Conservation (phyloP, 2,329 filamentous ascomycete genomes). For the Alternaria burnsii region DNA sequence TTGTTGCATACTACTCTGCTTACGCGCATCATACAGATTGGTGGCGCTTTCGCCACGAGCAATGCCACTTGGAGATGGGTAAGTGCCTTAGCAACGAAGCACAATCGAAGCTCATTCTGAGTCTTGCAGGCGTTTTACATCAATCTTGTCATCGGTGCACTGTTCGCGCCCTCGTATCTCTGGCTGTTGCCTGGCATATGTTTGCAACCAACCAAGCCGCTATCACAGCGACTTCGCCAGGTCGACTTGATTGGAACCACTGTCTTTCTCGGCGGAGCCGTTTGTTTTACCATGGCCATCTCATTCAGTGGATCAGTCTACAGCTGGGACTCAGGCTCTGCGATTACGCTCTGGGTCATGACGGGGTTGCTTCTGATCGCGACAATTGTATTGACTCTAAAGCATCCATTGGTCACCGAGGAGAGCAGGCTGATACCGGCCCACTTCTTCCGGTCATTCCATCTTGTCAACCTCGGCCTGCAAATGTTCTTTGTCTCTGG, state of each 20-base stretch:
- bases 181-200: neutral
- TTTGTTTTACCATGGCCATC: slow-evolving; percentile 1
- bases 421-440: slow-evolving; percentile 60
- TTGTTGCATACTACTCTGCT: neutral
- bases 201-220: neutral
- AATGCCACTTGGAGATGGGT: slow-evolving; percentile 44
- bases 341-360: slow-evolving; percentile 55
- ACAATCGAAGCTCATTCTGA: no score
- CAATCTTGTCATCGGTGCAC: neutral
- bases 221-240: slow-evolving; percentile 51
- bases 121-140: slow-evolving; percentile 10
- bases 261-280: slow-evolving; percentile 34
- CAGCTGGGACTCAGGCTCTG: neutral
- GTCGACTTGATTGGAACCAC: slow-evolving; percentile 53
- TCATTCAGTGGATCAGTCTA: slow-evolving; percentile 2
- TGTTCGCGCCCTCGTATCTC: slow-evolving; percentile 2
- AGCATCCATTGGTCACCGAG: slow-evolving; percentile 54
- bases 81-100: no score
- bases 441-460: slow-evolving; percentile 51
- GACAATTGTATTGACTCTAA: slow-evolving; percentile 58
- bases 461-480: slow-evolving; percentile 17
- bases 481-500: slow-evolving; percentile 27
- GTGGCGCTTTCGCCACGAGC: slow-evolving; percentile 38
- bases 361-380: slow-evolving; percentile 54
- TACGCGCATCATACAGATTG: slow-evolving; percentile 19